Evolutionary conservation across 106 monocot genomes (phyloP).

Genomic region (Gastrodia elata): DNA sequence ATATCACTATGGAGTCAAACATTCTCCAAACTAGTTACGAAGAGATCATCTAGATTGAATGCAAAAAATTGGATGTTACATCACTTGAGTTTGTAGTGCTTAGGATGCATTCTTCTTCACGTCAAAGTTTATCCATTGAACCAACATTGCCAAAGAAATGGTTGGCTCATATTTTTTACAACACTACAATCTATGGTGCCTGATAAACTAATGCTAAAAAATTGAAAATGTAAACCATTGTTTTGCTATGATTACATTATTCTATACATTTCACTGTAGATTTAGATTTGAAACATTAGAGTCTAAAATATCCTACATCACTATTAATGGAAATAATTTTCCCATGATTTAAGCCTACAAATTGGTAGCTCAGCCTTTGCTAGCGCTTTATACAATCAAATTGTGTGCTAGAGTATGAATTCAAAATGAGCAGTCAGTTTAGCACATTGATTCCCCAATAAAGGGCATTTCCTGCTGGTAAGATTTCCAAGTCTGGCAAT

Average conservation of each 20-base stretch:
- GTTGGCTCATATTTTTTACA: not conserved
- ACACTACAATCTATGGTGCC: not conserved
- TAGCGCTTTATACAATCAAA: not conserved
- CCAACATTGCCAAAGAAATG: not conserved
- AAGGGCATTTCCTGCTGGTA: not conserved
- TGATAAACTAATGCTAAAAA: not conserved
- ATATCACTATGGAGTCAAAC: too few species aligned
- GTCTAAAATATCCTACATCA: not conserved
- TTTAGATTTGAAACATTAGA: not conserved
- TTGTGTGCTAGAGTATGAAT: not conserved
- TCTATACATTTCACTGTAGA: not conserved
- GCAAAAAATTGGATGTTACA: not conserved
- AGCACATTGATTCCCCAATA: not conserved
- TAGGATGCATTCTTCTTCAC: too few species aligned
- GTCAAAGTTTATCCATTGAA: too few species aligned
- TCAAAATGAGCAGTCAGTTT: not conserved
- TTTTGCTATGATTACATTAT: not conserved
- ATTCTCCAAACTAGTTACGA: too few species aligned
- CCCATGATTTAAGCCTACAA: not conserved
- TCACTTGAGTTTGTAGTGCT: not conserved
- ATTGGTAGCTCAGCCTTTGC: not conserved
- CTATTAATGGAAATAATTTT: not conserved
- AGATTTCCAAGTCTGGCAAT: not conserved
- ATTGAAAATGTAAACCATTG: not conserved
- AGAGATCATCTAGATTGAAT: not conserved